These are phyloP conservation scores for Boehmeria nivea DNA, from an alignment of 306 rosid genomes.

Conservation along the genomic window DNA sequence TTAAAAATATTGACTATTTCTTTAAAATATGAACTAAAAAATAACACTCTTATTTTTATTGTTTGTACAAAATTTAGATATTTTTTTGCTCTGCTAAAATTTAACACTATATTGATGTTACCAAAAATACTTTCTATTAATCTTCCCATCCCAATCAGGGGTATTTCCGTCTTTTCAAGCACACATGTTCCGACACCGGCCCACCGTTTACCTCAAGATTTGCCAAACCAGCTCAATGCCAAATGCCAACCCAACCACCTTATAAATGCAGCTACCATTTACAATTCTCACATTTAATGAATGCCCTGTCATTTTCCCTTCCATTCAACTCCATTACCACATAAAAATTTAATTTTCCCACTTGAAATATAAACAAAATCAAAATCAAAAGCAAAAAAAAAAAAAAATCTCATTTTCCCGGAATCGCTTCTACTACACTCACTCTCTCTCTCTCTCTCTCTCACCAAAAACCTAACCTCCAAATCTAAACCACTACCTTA, in stretches of 20 bases:
- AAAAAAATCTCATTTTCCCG: constrained; percentile 6
- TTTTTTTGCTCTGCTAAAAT: too few species aligned
- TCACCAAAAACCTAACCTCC: constrained; percentile 33
- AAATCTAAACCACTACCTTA: constrained; percentile 14
- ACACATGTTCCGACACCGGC: too few species aligned
- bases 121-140: too few species aligned
- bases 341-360: not conserved
- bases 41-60: too few species aligned
- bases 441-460: constrained; percentile 17
- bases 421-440: constrained; percentile 51
- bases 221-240: not conserved
- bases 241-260: constrained; percentile 12
- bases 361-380: too few species aligned
- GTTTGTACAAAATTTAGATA: too few species aligned
- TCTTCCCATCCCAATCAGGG: too few species aligned
- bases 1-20: too few species aligned
- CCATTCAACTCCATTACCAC: constrained; percentile 24
- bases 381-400: too few species aligned
- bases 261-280: constrained; percentile 6
- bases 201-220: constrained; percentile 3
- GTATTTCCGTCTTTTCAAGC: too few species aligned
- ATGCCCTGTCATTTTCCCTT: constrained; percentile 38
- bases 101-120: too few species aligned
- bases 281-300: constrained; percentile 15
- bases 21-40: too few species aligned